Base-by-base conservation (phyloP, 805 yeast genomes). In the Geotrichum ghanense region DNA sequence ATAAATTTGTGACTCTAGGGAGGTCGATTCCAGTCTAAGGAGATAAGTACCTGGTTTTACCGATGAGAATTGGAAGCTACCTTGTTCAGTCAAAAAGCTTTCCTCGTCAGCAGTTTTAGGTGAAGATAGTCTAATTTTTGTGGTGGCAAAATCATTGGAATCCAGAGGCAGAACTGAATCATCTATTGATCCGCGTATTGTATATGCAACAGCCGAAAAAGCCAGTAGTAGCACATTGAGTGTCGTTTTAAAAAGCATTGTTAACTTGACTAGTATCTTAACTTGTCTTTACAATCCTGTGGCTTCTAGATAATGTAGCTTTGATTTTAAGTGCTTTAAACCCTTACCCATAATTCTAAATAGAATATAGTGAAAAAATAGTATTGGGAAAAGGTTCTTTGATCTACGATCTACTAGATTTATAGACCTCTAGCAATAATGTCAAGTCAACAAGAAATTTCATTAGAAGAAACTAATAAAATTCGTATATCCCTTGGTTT, bases 401-500 rank as follows among this genome's bases (percentile, higher is more conserved):
- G n/a, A n/a, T n/a, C n/a, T n/a, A n/a, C n/a, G n/a, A n/a, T n/a
- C n/a, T n/a, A n/a, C n/a, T n/a, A n/a, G n/a, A n/a, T n/a, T n/a
- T n/a, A n/a, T n/a, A n/a, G n/a, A n/a, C n/a, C n/a, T n/a, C n/a
- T n/a, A n/a, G 27, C 27, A 7, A 31, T n/a, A 31, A 31, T 31
- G 37, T 31, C 37, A 7, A 31, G 37, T 31, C 37, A 31, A 4
- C 12, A 56, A 41, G 45, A 54, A 22, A 52, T 63, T 14, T 63
- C 69, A 9, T 43, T 79, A 1, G 79, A 72, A 51, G 83, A 79
- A 52, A 79, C 85, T 0, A 79, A 79, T 55, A 66, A 58, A 54
- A 63, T 76, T 6, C 63, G 85, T 16, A 50, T 64, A 7, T 68
- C 74, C 10, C 52, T 76, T 7, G 84, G 84, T 0, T 62, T 79